phyloP scores from a whole-genome alignment of 345 rosid species.

The Eucalyptus pauciflora region DNA sequence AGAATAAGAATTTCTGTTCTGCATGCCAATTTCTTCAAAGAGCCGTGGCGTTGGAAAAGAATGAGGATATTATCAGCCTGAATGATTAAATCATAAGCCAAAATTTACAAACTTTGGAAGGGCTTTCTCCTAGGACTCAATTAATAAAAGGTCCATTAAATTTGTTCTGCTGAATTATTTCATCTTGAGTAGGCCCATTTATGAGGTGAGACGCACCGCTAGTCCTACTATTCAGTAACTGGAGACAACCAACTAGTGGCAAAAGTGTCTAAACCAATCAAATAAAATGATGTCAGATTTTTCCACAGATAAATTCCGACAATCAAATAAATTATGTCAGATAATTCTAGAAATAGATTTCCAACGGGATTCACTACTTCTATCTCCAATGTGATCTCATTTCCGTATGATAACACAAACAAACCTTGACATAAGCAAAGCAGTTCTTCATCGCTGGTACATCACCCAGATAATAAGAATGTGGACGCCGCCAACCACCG shows the following conservation, averaged over 20 bases:
- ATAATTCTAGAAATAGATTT: background rate
- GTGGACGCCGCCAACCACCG: slow-evolving; percentile 99
- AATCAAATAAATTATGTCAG: background rate
- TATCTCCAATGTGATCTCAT: background rate
- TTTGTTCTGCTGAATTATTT: background rate
- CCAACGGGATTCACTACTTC: background rate
- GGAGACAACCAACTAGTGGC: background rate
- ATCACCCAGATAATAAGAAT: slow-evolving; percentile 73
- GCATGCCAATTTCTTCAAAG: background rate
- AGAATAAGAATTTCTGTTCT: background rate
- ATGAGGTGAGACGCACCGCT: background rate
- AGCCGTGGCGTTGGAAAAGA: background rate
- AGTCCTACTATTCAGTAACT: background rate
- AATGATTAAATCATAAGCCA: background rate
- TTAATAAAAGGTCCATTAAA: background rate
- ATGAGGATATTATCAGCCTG: background rate
- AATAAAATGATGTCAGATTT: background rate
- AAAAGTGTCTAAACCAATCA: background rate
- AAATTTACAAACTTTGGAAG: background rate
- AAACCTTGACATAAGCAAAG: slow-evolving; percentile 91
- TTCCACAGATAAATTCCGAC: background rate
- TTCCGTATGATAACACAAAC: background rate
- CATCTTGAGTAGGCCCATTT: background rate
- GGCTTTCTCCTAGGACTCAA: background rate
- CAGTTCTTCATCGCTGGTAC: slow-evolving; percentile 60